phyloP scores from a whole-genome alignment of 768 basidiomycete species.

The Mycena vulgaris region DNA sequence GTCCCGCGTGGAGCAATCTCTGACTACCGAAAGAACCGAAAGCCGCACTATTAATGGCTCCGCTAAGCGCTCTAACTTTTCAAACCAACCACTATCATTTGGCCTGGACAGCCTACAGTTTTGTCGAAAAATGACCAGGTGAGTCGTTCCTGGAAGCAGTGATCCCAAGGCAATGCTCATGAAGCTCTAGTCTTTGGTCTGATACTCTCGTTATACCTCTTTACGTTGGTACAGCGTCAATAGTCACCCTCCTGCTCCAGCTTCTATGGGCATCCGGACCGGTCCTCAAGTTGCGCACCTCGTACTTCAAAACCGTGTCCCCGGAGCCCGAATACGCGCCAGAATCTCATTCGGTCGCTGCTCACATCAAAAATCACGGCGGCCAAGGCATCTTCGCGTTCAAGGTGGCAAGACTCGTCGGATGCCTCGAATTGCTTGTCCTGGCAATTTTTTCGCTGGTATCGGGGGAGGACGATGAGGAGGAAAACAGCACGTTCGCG shows the following conservation, averaged over 20 bases:
- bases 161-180: no score
- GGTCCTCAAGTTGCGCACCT: constrained; percentile 10
- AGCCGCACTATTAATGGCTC: no score
- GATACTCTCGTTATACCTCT: no score
- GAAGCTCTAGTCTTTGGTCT: constrained; percentile 5
- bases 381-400: constrained; percentile 41
- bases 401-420: constrained; percentile 41
- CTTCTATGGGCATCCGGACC: neutral
- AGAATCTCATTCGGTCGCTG: constrained; percentile 7
- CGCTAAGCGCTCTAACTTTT: no score
- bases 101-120: no score
- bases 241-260: neutral
- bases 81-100: no score
- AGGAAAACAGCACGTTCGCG: neutral
- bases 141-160: no score
- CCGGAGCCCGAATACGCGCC: neutral
- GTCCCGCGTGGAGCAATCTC: no score
- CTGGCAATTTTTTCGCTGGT: constrained; percentile 36
- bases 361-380: constrained; percentile 38
- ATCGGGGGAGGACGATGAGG: constrained; percentile 1
- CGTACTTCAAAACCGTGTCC: neutral
- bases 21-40: no score
- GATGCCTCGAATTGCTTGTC: constrained; percentile 42
- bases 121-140: no score
- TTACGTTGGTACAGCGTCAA: neutral